A percentile compares a stretch with the other conserved stretches of the same genome.
Evolutionary conservation across 495 filamentous ascomycete genomes (phyloP).

Genomic region (Hypoxylon cercidicola): DNA sequence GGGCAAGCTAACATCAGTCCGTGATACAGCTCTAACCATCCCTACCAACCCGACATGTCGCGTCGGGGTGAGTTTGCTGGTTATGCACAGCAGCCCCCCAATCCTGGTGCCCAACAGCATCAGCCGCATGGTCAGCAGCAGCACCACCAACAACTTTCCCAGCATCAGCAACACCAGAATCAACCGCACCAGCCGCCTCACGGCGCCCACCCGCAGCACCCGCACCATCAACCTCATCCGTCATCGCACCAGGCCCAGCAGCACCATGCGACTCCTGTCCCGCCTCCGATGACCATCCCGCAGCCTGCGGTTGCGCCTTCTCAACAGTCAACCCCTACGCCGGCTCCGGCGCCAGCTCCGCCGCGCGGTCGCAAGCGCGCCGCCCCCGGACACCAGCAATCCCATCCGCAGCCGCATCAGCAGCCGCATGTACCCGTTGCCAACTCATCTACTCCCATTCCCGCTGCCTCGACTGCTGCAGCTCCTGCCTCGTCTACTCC

Average conservation of each 20-base stretch:
- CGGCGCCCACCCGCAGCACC: conserved; percentile 42
- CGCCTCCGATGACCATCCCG: conserved; percentile 52
- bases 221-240: conserved; percentile 48
- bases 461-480: conserved; percentile 33
- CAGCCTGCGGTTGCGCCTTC: conserved; percentile 44
- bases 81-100: conserved; percentile 39
- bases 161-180: conserved; percentile 43
- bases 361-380: conserved; percentile 41
- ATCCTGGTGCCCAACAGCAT: conserved; percentile 45
- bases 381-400: conserved; percentile 39
- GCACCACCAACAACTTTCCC: conserved; percentile 42
- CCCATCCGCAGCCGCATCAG: conserved; percentile 39
- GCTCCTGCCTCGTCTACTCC: conserved; percentile 39
- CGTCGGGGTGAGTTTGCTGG: conserved; percentile 53
- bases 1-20: conserved; percentile 39
- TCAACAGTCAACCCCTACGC: conserved; percentile 56
- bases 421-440: conserved; percentile 41
- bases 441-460: conserved; percentile 35
- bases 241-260: conserved; percentile 41
- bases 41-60: conserved; percentile 55
- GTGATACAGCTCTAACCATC: conserved; percentile 50
- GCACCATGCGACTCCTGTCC: conserved; percentile 54
- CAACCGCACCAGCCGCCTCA: conserved; percentile 40
- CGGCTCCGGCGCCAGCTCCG: conserved; percentile 46
- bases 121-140: conserved; percentile 45